phyloP scores from a whole-genome alignment of 1,139 yeast genomes.

The Suhomyces maxii region DNA sequence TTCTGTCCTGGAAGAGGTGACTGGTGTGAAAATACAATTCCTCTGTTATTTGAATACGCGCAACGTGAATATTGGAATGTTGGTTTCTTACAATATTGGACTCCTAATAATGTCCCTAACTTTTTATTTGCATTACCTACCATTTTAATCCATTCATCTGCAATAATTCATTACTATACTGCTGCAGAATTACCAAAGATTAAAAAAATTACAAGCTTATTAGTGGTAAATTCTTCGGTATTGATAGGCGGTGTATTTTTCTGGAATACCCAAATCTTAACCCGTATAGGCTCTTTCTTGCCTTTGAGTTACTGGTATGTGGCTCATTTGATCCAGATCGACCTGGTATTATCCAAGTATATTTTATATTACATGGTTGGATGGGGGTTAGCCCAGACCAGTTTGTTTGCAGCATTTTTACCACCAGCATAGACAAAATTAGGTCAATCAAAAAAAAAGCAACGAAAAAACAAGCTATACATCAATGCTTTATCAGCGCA shows the following conservation, averaged over 20 bases:
- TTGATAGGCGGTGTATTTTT: slow-evolving; percentile 54
- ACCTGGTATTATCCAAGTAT: slow-evolving; percentile 19
- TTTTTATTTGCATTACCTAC: slow-evolving; percentile 79
- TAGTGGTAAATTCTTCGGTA: slow-evolving; percentile 42
- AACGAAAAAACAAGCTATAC: background rate
- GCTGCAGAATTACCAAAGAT: slow-evolving; percentile 33
- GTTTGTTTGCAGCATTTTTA: slow-evolving; percentile 62
- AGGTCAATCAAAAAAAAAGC: background rate
- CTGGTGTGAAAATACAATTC: slow-evolving; percentile 68
- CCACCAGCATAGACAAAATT: slow-evolving; percentile 62
- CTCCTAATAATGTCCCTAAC: slow-evolving; percentile 75
- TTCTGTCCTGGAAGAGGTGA: slow-evolving; percentile 68
- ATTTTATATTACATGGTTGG: slow-evolving; percentile 45
- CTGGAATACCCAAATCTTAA: slow-evolving; percentile 86
- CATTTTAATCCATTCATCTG: slow-evolving; percentile 36
- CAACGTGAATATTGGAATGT: slow-evolving; percentile 82
- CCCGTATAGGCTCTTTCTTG: slow-evolving; percentile 72
- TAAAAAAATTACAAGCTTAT: slow-evolving; percentile 29
- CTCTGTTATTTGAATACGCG: slow-evolving; percentile 71
- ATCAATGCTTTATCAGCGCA: background rate
- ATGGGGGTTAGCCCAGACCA: slow-evolving; percentile 62
- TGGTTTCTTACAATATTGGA: slow-evolving; percentile 85
- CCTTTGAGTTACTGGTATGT: slow-evolving; percentile 78
- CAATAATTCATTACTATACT: slow-evolving; percentile 31
- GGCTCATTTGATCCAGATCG: slow-evolving; percentile 27